Percentiles rank a stretch among this genome's conserved stretches.
Conservation (phyloP, 495 filamentous ascomycete species). For the Chlorociboria aeruginascens region DNA sequence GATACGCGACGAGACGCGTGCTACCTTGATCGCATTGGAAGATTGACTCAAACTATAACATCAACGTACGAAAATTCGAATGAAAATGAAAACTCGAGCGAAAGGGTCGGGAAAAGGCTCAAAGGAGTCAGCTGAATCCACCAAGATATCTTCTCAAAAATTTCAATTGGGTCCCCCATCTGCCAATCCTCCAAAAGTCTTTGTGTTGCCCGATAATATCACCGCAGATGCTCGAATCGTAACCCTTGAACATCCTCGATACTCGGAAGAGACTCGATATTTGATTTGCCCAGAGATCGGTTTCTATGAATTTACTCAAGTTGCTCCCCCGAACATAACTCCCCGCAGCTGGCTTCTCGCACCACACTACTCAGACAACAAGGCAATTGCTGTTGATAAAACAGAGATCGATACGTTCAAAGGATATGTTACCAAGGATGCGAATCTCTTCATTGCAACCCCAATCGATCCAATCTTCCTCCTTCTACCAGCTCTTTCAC, state of each 20-base stretch:
- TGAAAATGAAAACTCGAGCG: constrained; percentile 14
- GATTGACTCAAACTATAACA: background rate
- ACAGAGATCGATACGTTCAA: background rate
- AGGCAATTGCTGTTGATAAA: too few relatives aligned
- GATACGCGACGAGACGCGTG: background rate
- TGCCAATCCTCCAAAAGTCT: constrained; percentile 47
- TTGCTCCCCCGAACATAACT: constrained; percentile 48
- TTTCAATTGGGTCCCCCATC: constrained; percentile 19
- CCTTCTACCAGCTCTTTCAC: constrained; percentile 53
- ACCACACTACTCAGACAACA: too few relatives aligned
- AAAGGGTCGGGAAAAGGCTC: constrained; percentile 18
- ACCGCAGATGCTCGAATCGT: constrained; percentile 56
- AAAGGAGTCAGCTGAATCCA: constrained; percentile 1
- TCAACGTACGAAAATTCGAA: background rate
- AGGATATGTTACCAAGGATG: constrained; percentile 35
- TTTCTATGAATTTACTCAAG: constrained; percentile 75
- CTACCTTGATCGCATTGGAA: background rate
- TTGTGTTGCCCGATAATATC: constrained; percentile 64
- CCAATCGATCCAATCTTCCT: constrained; percentile 78
- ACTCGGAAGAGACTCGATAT: constrained; percentile 51
- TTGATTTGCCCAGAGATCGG: constrained; percentile 70
- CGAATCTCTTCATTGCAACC: constrained; percentile 70
- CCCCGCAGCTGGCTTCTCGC: constrained; percentile 58
- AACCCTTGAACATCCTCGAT: constrained; percentile 69
- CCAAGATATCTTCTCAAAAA: constrained; percentile 9